A percentile compares a stretch with the other conserved stretches of the same genome.
phyloP scores from a whole-genome alignment of 75 land plant species.

The Cunninghamia lanceolata region DNA sequence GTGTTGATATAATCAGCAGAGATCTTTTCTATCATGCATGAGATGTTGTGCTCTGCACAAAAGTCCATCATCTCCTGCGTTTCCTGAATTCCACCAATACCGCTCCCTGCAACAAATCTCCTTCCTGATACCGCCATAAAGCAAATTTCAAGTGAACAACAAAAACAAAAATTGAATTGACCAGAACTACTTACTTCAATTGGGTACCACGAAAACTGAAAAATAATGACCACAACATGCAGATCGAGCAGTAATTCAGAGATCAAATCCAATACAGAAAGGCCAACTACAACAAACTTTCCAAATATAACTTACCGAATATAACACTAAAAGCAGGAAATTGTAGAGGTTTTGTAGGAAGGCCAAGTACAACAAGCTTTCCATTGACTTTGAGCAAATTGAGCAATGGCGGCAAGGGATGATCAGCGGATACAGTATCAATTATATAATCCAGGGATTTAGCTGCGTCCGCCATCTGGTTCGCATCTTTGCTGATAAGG shows the following conservation, averaged over 20 bases:
- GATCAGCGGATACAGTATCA: conserved; percentile 63
- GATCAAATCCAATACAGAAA: not conserved
- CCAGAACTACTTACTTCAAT: too few relatives aligned
- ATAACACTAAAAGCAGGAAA: not conserved
- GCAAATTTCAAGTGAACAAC: too few relatives aligned
- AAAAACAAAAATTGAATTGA: not conserved
- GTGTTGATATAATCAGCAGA: conserved; percentile 51
- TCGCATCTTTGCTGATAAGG: conserved; percentile 52
- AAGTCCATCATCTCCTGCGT: conserved; percentile 80
- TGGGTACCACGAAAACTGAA: too few relatives aligned
- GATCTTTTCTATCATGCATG: conserved; percentile 50
- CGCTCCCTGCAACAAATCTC: conserved; percentile 48
- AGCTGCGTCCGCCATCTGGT: conserved; percentile 47
- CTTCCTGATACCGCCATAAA: conserved; percentile 61
- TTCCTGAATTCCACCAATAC: conserved; percentile 61
- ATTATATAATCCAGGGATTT: conserved; percentile 51
- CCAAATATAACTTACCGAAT: conserved; percentile 20
- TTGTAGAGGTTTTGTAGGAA: conserved; percentile 19
- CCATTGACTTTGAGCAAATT: conserved; percentile 53
- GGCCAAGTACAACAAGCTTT: conserved; percentile 33
- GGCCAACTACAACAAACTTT: too few relatives aligned
- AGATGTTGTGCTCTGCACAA: conserved; percentile 61
- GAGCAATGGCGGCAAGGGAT: conserved; percentile 43
- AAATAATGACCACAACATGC: too few relatives aligned
- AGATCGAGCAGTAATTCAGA: not conserved